Conservation (phyloP, 2,329 filamentous ascomycete species). For the Salinomyces thailandicus region DNA sequence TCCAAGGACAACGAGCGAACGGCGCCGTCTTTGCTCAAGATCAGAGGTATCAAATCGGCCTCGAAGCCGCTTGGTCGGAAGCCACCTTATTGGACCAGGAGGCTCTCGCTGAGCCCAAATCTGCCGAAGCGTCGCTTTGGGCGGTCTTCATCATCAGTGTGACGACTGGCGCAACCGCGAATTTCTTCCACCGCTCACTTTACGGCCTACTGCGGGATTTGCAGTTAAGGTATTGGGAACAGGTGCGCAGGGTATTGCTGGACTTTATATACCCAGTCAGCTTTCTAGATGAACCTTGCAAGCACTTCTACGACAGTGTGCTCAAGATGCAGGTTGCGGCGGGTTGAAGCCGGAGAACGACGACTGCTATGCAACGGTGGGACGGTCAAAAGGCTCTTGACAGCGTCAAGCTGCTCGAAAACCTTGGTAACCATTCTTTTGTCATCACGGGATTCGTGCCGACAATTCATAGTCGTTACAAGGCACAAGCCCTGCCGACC, state of each 20-base stretch:
- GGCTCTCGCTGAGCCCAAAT: slow-evolving; percentile 20
- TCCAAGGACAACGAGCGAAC: slow-evolving; percentile 22
- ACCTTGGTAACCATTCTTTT: no score
- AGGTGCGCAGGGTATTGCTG: slow-evolving; percentile 22
- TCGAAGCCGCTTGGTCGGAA: slow-evolving; percentile 24
- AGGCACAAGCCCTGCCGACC: no score
- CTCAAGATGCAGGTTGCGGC: slow-evolving; percentile 3
- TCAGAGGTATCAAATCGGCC: slow-evolving; percentile 20
- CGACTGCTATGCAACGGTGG: no score
- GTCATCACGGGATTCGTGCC: no score
- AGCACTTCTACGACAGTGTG: slow-evolving; percentile 20
- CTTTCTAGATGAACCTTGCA: slow-evolving; percentile 24
- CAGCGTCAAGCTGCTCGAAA: no score
- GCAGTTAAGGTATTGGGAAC: slow-evolving; percentile 22
- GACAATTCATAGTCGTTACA: no score
- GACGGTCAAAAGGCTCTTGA: no score
- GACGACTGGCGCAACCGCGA: slow-evolving; percentile 20
- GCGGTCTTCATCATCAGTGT: slow-evolving; percentile 26
- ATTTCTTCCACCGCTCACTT: slow-evolving; percentile 16
- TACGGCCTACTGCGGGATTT: slow-evolving; percentile 18
- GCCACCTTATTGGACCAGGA: slow-evolving; percentile 19
- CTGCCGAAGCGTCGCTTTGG: slow-evolving; percentile 24
- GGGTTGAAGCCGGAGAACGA: no score
- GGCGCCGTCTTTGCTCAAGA: slow-evolving; percentile 19
- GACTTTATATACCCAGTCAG: slow-evolving; percentile 27